Conservation (phyloP, 2,329 filamentous ascomycete genomes). For the Fusarium sp. region DNA sequence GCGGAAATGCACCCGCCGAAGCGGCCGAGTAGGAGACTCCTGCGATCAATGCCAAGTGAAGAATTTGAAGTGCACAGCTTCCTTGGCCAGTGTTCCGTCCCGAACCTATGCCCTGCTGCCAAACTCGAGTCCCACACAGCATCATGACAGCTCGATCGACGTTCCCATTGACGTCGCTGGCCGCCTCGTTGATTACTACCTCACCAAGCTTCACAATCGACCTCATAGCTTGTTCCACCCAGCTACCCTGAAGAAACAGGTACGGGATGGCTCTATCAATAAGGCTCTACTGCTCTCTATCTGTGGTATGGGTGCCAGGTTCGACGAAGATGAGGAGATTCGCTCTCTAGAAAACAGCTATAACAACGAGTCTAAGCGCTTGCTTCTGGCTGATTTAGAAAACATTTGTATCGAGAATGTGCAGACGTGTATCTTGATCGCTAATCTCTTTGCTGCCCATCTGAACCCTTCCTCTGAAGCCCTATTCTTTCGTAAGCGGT, state of each 20-base stretch:
- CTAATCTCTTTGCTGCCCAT: not conserved
- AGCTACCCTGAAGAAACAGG: not conserved
- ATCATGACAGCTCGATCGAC: not conserved
- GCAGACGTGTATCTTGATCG: constrained; percentile 20
- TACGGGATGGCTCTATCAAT: not conserved
- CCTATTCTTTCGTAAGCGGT: constrained; percentile 13
- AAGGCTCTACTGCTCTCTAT: constrained; percentile 14
- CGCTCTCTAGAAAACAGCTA: not conserved
- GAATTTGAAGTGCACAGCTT: not conserved
- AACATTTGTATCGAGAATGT: constrained; percentile 29
- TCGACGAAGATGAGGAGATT: not conserved
- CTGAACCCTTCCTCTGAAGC: constrained; percentile 14
- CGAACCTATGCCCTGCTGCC: not conserved
- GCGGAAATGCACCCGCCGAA: constrained; percentile 12
- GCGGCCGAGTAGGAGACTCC: not conserved
- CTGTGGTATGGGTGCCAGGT: constrained; percentile 18
- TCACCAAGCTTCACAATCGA: constrained; percentile 20
- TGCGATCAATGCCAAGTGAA: constrained; percentile 4
- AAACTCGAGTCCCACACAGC: not conserved
- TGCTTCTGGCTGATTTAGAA: constrained; percentile 11
- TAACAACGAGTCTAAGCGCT: constrained; percentile 3
- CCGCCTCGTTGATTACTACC: constrained; percentile 6
- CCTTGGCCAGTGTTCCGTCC: not conserved
- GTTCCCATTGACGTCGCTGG: not conserved
- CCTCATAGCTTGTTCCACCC: constrained; percentile 30